Percentiles rank a stretch among this genome's conserved stretches.
These are phyloP conservation scores for Exophiala mesophila DNA, from an alignment of 2,329 filamentous ascomycete species.

Conservation along the genomic window DNA sequence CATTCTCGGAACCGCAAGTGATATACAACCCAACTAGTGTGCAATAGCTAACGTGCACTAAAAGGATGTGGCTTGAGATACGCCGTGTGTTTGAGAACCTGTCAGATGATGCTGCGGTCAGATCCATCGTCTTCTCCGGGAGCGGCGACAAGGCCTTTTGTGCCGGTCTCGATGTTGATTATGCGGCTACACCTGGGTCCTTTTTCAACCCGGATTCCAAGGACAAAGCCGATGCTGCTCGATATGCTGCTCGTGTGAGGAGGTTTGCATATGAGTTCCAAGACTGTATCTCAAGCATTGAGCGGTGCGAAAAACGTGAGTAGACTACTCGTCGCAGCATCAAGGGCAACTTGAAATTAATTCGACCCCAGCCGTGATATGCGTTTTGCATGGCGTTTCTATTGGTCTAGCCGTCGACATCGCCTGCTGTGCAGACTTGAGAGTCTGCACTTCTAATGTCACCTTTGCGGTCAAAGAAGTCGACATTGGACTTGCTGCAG, in stretches of 20 bases:
- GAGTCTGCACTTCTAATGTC: conserved; percentile 34
- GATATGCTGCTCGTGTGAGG: conserved; percentile 58
- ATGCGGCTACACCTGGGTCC: conserved; percentile 1
- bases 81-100: conserved; percentile 65
- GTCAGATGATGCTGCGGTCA: conserved; percentile 65
- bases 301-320: conserved; percentile 82
- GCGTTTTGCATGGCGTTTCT: conserved; percentile 72
- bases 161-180: conserved; percentile 23
- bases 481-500: conserved; percentile 45
- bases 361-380: conserved; percentile 59
- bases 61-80: conserved; percentile 74
- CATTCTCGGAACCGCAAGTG: conserved; percentile 60
- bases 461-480: conserved; percentile 44
- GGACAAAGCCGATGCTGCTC: conserved; percentile 52
- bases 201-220: conserved; percentile 5
- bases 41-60: not conserved
- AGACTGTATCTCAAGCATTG: conserved; percentile 67
- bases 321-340: conserved; percentile 15
- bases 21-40: not conserved
- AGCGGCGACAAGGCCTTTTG: conserved; percentile 81
- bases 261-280: conserved; percentile 76
- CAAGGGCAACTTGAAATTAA: conserved; percentile 34
- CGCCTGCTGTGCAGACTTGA: conserved; percentile 37
- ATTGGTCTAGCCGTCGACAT: conserved; percentile 72
- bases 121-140: conserved; percentile 72